These are phyloP conservation scores for Pseudomassariella vexata DNA, from an alignment of 2,329 filamentous ascomycete genomes.

Conservation along the genomic window DNA sequence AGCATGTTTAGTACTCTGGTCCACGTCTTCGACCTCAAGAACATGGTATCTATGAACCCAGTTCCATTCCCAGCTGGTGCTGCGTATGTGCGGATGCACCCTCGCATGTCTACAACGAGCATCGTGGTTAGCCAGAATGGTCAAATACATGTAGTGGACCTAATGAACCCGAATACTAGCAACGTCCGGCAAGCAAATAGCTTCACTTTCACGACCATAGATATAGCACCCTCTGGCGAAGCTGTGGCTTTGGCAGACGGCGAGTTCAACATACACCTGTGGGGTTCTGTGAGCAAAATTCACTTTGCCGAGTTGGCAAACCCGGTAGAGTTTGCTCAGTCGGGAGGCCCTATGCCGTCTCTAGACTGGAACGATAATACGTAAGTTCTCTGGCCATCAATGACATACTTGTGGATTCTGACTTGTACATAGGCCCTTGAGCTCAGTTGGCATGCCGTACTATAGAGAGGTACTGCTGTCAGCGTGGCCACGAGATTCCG, in stretches of 20 bases:
- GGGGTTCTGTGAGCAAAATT: conserved; percentile 81
- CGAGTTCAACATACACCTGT: conserved; percentile 75
- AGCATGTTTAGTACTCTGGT: conserved; percentile 88
- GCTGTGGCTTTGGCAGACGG: conserved; percentile 76
- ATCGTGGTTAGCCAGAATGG: conserved; percentile 89
- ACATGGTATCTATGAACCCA: conserved; percentile 77
- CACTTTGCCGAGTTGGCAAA: conserved; percentile 80
- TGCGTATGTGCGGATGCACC: conserved; percentile 94
- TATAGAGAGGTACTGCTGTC: conserved; percentile 86
- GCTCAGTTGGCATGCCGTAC: conserved; percentile 83
- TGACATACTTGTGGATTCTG: conserved; percentile 4
- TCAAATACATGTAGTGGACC: conserved; percentile 91
- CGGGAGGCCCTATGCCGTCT: conserved; percentile 48
- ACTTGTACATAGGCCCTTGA: conserved; percentile 58
- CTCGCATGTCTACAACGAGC: conserved; percentile 88
- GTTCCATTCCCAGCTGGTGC: conserved; percentile 90
- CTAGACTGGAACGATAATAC: conserved; percentile 69
- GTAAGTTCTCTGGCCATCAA: conserved; percentile 35
- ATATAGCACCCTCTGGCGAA: conserved; percentile 83
- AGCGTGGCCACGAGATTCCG: conserved; percentile 77
- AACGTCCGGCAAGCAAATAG: conserved; percentile 80
- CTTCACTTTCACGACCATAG: conserved; percentile 71
- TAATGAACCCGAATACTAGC: conserved; percentile 87
- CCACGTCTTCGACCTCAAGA: conserved; percentile 94
- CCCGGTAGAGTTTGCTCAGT: conserved; percentile 71